Evolutionary conservation across 148 eudicot genomes (phyloP).

Genomic region (Arctostaphylos glauca): DNA sequence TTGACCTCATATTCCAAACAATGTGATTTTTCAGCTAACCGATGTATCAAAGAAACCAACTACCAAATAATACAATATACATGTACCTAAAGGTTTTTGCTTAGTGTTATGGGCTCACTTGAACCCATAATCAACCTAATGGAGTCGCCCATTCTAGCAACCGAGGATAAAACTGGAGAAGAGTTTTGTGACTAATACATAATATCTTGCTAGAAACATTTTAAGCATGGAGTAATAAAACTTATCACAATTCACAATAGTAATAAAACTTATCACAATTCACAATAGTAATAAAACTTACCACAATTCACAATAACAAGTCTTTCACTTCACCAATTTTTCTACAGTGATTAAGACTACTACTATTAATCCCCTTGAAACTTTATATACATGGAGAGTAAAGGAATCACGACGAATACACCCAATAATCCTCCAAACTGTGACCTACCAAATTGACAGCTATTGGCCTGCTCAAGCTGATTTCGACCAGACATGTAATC

Average conservation of each 20-base stretch:
- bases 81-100: too few relatives aligned
- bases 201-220: background rate
- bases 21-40: too few relatives aligned
- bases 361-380: background rate
- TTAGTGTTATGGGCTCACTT: too few relatives aligned
- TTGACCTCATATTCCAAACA: too few relatives aligned
- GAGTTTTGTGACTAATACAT: background rate
- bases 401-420: background rate
- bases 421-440: background rate
- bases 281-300: background rate
- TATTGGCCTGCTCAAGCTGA: slow-evolving; percentile 1
- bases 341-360: background rate
- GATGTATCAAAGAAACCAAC: too few relatives aligned
- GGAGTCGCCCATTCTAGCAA: background rate
- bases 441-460: background rate
- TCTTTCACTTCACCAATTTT: background rate
- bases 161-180: background rate
- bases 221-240: background rate
- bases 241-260: background rate
- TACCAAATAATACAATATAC: too few relatives aligned
- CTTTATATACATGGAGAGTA: background rate
- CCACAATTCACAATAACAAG: background rate
- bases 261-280: background rate
- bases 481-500: background rate
- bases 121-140: too few relatives aligned